These are phyloP conservation scores for Fusarium aywerte DNA, from an alignment of 2,329 filamentous ascomycete genomes.

Conservation along the genomic window DNA sequence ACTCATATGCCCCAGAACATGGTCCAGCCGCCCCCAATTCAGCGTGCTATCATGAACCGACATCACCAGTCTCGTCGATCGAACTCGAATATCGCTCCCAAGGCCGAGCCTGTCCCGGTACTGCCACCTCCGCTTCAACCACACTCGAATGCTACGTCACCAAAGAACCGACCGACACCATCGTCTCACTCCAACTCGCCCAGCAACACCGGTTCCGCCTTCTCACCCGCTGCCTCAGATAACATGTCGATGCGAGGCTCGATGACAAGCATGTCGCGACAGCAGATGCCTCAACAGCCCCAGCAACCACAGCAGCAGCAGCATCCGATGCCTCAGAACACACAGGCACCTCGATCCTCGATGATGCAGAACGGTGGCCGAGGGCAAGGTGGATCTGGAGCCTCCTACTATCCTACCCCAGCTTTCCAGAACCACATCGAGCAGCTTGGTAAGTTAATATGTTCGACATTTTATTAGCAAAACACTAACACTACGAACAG, in stretches of 20 bases:
- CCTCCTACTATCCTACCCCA: conserved; percentile 81
- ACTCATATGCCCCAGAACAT: conserved; percentile 74
- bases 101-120: conserved; percentile 67
- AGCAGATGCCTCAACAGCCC: conserved; percentile 49
- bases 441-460: conserved; percentile 81
- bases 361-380: conserved; percentile 53
- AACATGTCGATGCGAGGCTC: conserved; percentile 58
- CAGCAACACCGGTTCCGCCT: conserved; percentile 59
- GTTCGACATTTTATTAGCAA: conserved; percentile 60
- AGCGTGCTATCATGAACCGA: conserved; percentile 82
- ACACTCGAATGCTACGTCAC: conserved; percentile 68
- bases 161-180: conserved; percentile 83
- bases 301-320: conserved; percentile 29
- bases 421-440: conserved; percentile 92
- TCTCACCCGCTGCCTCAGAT: conserved; percentile 60
- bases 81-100: conserved; percentile 78
- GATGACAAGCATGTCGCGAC: conserved; percentile 49
- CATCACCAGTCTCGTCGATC: conserved; percentile 80
- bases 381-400: conserved; percentile 54
- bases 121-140: conserved; percentile 59
- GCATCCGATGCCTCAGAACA: conserved; percentile 41
- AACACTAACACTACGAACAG: conserved; percentile 76
- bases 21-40: conserved; percentile 79
- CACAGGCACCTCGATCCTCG: conserved; percentile 46
- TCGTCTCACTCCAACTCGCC: conserved; percentile 77